Evolutionary conservation across 345 rosid genomes (phyloP), one percentile per base, ranked within the genome.

Genomic region (Sisymbrium irio): DNA sequence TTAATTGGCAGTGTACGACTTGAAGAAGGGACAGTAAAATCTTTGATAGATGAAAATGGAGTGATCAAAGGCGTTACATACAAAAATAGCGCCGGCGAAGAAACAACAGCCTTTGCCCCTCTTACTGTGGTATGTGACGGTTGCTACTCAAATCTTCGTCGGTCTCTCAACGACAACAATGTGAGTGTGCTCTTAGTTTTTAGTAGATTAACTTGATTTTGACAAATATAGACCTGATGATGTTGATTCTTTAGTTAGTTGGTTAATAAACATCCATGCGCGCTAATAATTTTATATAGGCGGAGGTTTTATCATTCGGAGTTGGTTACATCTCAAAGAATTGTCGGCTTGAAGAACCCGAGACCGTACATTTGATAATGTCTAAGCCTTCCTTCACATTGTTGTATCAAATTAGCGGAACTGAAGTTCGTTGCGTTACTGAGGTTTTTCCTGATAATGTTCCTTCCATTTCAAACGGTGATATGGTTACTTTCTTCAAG

Each of bases 101-200:
- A 79, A 65, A 67, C 58, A 51, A 61, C 51, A 15, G 77, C 81
- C 4, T 77, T 54, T 46, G 83, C 86, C 35, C 85, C 89, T 66
- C 87, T 85, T 33, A 83, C 87, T 1, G 78, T 85, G 17, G 85
- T 85, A 1, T 85, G 86, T 15, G 86, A 83, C 19, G 89, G 89
- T 54, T 81, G 83, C 68, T 78, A 79, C 39, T 83, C 86, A 4
- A 83, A 78, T 27, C 78, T 85, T 49, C 82, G 80, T 9, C 80
- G 81, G 46, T 77, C 81, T 72, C 83, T 85, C 39, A 72, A 40
- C 56, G 76, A 78, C 2, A 82, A 81, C 8, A 79, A 67, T 82
- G 86, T 83, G 67, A 27, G 67, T 19, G 4, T 25, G 1, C 4
- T 30, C 39, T 17, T 55, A 18, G 12, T 12, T 46, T 7, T 46